phyloP scores from a whole-genome alignment of 1,139 yeast species.

The Tardiomyces digboiensis region DNA sequence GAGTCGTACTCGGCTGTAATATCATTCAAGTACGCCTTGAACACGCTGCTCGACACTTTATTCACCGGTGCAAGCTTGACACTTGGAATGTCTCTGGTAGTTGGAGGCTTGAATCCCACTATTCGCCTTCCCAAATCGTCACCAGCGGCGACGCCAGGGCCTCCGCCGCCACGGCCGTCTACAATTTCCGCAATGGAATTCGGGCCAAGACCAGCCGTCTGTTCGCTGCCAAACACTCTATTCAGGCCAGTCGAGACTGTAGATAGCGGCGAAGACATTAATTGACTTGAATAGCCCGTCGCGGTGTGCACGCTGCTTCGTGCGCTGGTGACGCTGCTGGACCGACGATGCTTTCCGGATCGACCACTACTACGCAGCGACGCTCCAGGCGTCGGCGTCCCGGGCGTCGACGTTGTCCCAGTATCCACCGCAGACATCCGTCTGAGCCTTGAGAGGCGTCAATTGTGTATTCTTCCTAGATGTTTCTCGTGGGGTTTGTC shows the following conservation, averaged over 20 bases:
- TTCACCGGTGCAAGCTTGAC: constrained; percentile 55
- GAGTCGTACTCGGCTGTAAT: constrained; percentile 45
- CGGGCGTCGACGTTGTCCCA: neutral
- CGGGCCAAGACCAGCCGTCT: constrained; percentile 50
- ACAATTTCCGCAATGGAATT: constrained; percentile 53
- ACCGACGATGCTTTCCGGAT: neutral
- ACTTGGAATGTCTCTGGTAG: constrained; percentile 77
- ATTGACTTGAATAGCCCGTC: neutral
- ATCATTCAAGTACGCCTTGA: constrained; percentile 37
- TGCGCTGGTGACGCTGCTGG: neutral
- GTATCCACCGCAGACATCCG: no score
- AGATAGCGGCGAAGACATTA: neutral
- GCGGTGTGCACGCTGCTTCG: neutral
- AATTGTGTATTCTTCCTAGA: no score
- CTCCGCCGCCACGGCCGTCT: constrained; percentile 40
- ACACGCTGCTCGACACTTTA: constrained; percentile 39
- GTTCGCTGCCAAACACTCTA: neutral
- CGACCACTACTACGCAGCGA: neutral
- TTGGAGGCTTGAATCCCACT: constrained; percentile 53
- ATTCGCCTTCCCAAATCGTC: neutral
- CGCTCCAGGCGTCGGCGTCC: neutral
- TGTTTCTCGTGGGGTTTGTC: no score
- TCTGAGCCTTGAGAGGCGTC: no score
- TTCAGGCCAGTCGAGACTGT: neutral
- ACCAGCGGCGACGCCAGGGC: constrained; percentile 8